Base-by-base conservation (phyloP, 768 basidiomycete genomes). In the Russula sp. region DNA sequence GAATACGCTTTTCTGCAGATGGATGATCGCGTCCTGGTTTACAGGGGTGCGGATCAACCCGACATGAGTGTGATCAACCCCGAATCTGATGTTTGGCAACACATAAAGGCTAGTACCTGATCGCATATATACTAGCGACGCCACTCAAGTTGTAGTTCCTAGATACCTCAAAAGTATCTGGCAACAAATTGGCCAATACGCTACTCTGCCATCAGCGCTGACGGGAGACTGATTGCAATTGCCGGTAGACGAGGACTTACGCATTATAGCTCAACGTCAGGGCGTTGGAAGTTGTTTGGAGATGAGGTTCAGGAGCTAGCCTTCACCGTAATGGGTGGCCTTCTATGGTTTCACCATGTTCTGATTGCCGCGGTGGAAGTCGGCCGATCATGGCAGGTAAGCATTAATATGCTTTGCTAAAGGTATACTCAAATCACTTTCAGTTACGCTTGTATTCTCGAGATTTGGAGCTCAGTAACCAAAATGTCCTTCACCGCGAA, bases 11-110 rank as follows among this genome's bases (percentile, higher is more conserved):
- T 96, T 76, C 79, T 98, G 46, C 94, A 96, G 76, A 85, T 95
- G 84, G 94, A 98, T 71, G 96, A 98, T 70, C 85, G 93, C 48
- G 90, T 91, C 2, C 81, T 97, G 0, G 86, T 98, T 18, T 99
- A 98, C 74, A 84, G 96, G 60, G 95, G 96, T 16, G 93, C 95
- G 32, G 96, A 98, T 74, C 95, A 98, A 73, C 95, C 96, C 6
- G 95, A 98, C 73, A 89, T 97, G 88, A 96, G 93, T 72, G 88
- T 99, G 62, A 97, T 98, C 71, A 98, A 98, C 72, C 94, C 95
- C 18, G 94, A 96, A 73, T 92, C 92, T 4, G 95, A 98, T 71
- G 95, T 98, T 20, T 98, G 96, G 95, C 94, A 98, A 70, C 90
- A 91, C 76, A 89, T 98, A 74, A 96, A 95, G 83, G 93, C 42